Conservation (phyloP, 441 rosid species). For the Erodium texanum region DNA sequence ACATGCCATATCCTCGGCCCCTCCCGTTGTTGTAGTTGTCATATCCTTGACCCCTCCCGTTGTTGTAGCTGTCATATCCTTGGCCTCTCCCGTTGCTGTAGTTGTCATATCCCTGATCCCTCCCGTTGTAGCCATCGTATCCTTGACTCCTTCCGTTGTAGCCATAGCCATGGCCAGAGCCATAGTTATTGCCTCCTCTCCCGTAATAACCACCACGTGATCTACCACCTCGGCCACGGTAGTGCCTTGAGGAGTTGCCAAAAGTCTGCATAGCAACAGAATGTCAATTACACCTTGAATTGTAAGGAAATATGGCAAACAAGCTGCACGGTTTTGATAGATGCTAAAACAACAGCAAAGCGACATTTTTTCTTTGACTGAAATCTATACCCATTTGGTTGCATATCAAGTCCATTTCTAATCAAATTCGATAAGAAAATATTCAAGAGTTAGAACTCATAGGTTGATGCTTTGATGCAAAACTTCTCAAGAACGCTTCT, state of each 20-base stretch:
- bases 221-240: constrained; percentile 18
- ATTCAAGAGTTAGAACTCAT: too few relatives aligned
- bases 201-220: constrained; percentile 16
- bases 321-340: too few relatives aligned
- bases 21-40: too few relatives aligned
- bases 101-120: too few relatives aligned
- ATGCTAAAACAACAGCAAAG: too few relatives aligned
- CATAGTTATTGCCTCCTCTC: constrained; percentile 2
- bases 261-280: constrained; percentile 17
- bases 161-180: neutral
- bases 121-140: too few relatives aligned
- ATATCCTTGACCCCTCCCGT: too few relatives aligned
- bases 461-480: neutral
- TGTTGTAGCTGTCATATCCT: neutral
- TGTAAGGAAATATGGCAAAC: neutral
- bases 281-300: neutral
- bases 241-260: constrained; percentile 14
- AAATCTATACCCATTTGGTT: neutral
- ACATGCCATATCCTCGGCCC: too few relatives aligned
- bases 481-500: too few relatives aligned
- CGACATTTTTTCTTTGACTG: too few relatives aligned
- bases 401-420: neutral
- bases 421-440: neutral
- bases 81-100: constrained; percentile 1
- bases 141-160: too few relatives aligned